phyloP scores from a whole-genome alignment of 208 protist species.

The Wallacemonas collosoma region DNA sequence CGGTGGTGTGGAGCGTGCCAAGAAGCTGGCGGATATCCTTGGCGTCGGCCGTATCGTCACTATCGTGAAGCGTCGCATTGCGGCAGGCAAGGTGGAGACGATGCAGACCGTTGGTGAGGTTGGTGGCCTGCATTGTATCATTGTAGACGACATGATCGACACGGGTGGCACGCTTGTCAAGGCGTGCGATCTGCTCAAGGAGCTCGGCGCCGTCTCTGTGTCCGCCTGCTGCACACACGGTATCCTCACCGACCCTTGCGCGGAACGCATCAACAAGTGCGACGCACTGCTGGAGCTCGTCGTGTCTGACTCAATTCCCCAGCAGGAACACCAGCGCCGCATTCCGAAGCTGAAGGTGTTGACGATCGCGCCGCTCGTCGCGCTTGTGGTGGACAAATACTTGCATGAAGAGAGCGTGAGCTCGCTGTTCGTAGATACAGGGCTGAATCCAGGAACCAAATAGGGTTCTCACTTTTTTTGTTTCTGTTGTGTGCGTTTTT shows the following conservation, averaged over 20 bases:
- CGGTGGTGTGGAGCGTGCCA: constrained; percentile 93
- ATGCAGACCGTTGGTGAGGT: constrained; percentile 96
- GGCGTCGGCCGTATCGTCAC: constrained; percentile 92
- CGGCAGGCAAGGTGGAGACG: constrained; percentile 76
- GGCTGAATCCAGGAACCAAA: neutral
- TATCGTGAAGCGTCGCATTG: constrained; percentile 92
- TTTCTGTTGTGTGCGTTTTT: neutral
- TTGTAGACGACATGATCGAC: constrained; percentile 98
- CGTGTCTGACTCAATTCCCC: constrained; percentile 94
- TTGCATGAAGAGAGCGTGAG: constrained; percentile 69
- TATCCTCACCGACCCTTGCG: constrained; percentile 88
- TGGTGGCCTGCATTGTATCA: constrained; percentile 88
- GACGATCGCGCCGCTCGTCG: constrained; percentile 89
- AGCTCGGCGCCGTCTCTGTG: constrained; percentile 91
- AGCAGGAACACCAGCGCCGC: constrained; percentile 69
- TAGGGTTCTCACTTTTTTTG: neutral
- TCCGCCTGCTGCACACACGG: constrained; percentile 95
- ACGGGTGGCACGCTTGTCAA: constrained; percentile 94
- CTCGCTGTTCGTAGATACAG: constrained; percentile 48
- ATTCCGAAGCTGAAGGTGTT: constrained; percentile 90
- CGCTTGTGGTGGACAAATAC: constrained; percentile 76
- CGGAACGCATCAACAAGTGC: constrained; percentile 88
- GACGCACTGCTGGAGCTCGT: constrained; percentile 87
- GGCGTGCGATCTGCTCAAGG: constrained; percentile 91
- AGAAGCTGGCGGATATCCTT: constrained; percentile 89